Base-by-base conservation (phyloP, 306 rosid genomes). In the Cotoneaster glaucophyllus region DNA sequence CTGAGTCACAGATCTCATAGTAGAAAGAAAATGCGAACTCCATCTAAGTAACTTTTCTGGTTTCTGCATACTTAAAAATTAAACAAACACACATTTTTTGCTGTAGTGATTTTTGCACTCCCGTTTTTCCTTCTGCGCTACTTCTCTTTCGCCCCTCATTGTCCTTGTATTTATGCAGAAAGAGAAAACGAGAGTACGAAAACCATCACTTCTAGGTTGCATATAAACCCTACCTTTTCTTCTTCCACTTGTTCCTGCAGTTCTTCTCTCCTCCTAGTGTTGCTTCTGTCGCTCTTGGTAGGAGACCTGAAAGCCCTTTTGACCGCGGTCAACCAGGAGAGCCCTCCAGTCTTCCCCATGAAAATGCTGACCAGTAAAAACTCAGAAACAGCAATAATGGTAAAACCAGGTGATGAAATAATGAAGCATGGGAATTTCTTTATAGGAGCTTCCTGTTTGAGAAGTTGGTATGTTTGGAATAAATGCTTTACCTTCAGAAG, bases 271-370 rank as follows among this genome's bases (percentile, higher is more conserved):
- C 89, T 78, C 53, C 86, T 76, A 64, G 83, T 88, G 74, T 81
- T 75, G 66, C 61, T 59, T 48, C 67, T 80, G 41, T 65, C 76
- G 61, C 11, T 84, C 70, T 82, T 88, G n/a, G 77, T 77, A 37
- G 92, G 84, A 71, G 88, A 85, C 57, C 88, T 58, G 80, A 88
- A 84, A 69, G 86, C 92, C 84, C 88, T 85, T 69, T 82, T 88
- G 26, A 88, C 85, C 4, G 57, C 80, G 15, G 77, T 83, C 64
- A 85, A 65, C 92, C 92, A 88, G 11, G 89, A 87, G 79, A 85
- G 68, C 68, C 79, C 77, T 69, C 83, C 82, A 28, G 26, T 70
- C 79, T 88, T 88, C 85, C 86, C 92, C 88, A 85, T 85, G 54
- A 73, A 63, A 78, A n/a, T 29, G 28, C 24, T 65, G 18, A 48